Evolutionary conservation across 2,329 filamentous ascomycete species (phyloP).

Genomic region (Zasmidium angulare): DNA sequence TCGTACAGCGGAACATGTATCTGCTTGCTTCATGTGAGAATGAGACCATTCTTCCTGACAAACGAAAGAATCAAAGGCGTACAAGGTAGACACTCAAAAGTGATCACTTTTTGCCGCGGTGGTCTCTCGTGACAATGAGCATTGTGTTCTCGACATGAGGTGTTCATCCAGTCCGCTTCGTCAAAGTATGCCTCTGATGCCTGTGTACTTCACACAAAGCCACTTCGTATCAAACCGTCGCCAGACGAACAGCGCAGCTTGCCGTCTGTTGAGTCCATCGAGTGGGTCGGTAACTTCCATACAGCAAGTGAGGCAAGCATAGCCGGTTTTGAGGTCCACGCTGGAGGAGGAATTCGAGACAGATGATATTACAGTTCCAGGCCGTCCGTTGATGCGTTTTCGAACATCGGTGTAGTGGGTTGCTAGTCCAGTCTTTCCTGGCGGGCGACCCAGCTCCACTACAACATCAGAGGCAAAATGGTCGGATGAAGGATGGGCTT

Average conservation of each 20-base stretch:
- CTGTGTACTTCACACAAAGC: background rate
- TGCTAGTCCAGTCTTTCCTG: background rate
- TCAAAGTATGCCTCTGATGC: background rate
- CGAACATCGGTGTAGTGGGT: background rate
- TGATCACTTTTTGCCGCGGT: no score
- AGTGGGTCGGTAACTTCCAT: background rate
- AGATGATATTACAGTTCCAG: background rate
- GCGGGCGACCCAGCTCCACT: background rate
- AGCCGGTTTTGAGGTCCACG: background rate
- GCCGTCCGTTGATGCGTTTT: background rate
- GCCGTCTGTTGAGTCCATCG: background rate
- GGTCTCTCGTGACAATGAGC: no score
- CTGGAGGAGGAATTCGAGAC: background rate
- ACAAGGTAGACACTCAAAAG: no score
- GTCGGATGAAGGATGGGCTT: background rate
- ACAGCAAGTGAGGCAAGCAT: background rate
- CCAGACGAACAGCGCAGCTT: background rate
- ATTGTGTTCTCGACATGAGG: background rate
- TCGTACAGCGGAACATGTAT: background rate
- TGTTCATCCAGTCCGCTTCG: no score
- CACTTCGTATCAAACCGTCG: background rate
- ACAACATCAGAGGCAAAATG: background rate
- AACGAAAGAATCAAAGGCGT: no score
- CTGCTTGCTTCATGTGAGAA: no score
- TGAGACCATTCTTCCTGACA: no score